These are phyloP conservation scores for Tillandsia leiboldiana DNA, from an alignment of 176 grass and related monocot species.

Conservation along the genomic window DNA sequence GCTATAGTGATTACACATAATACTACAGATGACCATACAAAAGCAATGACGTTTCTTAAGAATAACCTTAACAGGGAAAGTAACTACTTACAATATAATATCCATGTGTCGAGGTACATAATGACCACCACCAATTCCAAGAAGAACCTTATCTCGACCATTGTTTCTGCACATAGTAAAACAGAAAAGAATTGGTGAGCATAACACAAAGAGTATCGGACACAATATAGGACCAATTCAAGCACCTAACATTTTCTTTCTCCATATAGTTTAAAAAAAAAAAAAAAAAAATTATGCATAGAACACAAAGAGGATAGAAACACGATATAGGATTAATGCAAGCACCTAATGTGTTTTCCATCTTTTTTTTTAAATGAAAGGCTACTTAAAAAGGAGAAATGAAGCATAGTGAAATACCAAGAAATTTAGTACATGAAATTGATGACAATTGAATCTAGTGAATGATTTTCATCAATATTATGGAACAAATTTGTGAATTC, in stretches of 20 bases:
- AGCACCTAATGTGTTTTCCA: too few relatives aligned
- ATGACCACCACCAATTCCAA: conserved; percentile 91
- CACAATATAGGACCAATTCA: background rate
- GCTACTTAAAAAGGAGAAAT: background rate
- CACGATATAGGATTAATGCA: too few relatives aligned
- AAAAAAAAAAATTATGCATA: too few relatives aligned
- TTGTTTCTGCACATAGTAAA: conserved; percentile 32
- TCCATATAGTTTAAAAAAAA: too few relatives aligned
- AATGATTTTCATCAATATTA: background rate
- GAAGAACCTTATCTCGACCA: conserved; percentile 52
- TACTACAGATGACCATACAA: too few relatives aligned
- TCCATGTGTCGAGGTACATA: conserved; percentile 88
- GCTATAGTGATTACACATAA: too few relatives aligned
- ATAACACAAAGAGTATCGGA: background rate
- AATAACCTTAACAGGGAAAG: background rate
- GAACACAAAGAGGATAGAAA: too few relatives aligned
- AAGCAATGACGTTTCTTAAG: too few relatives aligned
- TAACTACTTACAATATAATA: conserved; percentile 53
- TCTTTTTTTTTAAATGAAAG: too few relatives aligned
- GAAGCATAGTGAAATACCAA: background rate
- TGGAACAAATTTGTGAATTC: background rate
- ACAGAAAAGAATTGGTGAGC: background rate
- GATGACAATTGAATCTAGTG: background rate
- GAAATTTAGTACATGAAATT: background rate
- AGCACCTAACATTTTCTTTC: background rate